These are phyloP conservation scores for Quercus tomentella DNA, from an alignment of 331 rosid genomes.

Conservation along the genomic window DNA sequence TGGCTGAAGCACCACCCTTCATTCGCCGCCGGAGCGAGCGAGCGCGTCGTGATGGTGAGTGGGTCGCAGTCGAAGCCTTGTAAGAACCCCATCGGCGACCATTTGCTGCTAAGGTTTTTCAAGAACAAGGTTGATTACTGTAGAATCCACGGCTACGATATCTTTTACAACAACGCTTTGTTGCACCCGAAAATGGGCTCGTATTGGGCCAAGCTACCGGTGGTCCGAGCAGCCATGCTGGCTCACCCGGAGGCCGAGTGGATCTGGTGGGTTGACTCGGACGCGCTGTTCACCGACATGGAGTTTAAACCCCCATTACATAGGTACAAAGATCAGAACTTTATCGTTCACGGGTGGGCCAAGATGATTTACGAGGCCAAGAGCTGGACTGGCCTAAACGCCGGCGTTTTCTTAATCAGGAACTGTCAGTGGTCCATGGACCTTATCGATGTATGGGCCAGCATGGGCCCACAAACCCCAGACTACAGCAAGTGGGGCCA, in stretches of 20 bases:
- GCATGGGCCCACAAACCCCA: conserved; percentile 79
- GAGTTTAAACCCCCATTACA: conserved; percentile 64
- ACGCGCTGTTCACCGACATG: conserved; percentile 87
- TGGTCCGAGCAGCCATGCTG: conserved; percentile 73
- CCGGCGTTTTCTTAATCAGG: conserved; percentile 79
- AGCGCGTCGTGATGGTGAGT: conserved; percentile 38
- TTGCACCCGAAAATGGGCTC: conserved; percentile 60
- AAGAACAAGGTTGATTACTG: conserved; percentile 84
- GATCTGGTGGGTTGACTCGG: conserved; percentile 99
- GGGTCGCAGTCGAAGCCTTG: conserved; percentile 82
- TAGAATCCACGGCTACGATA: conserved; percentile 62
- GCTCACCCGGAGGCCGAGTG: conserved; percentile 96
- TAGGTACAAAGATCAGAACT: conserved; percentile 59
- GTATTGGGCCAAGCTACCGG: conserved; percentile 87
- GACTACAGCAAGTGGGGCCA: conserved; percentile 69
- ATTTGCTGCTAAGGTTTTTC: conserved; percentile 56
- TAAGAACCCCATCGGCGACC: conserved; percentile 71
- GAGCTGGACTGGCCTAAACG: conserved; percentile 94
- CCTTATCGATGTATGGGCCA: conserved; percentile 68
- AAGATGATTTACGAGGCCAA: conserved; percentile 47
- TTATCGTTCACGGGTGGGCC: conserved; percentile 83
- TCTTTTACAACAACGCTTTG: conserved; percentile 67
- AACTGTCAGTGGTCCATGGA: conserved; percentile 90
- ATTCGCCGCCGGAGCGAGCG: conserved; percentile 34
- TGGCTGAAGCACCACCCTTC: conserved; percentile 65